Evolutionary conservation across 2,329 filamentous ascomycete species (phyloP).

Genomic region (Fusarium pseudocircinatum): DNA sequence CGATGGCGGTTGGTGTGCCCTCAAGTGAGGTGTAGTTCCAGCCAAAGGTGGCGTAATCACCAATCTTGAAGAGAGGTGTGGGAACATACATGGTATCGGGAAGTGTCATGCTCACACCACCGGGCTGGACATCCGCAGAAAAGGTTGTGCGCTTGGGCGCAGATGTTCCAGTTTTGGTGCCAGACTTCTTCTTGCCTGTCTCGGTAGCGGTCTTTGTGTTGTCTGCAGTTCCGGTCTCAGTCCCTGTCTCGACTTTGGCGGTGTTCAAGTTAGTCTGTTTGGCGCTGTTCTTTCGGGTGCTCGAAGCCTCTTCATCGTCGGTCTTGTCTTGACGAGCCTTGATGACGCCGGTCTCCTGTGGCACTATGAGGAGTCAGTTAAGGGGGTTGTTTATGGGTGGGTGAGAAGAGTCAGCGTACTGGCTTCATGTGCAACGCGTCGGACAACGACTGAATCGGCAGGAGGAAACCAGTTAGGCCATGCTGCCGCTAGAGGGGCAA

Average conservation of each 20-base stretch:
- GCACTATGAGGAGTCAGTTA: constrained; percentile 22
- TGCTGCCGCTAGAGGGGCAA: constrained; percentile 61
- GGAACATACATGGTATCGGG: constrained; percentile 57
- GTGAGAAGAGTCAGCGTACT: constrained; percentile 6
- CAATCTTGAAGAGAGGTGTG: constrained; percentile 67
- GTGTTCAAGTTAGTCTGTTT: constrained; percentile 55
- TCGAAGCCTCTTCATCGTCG: constrained; percentile 23
- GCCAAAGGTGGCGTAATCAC: constrained; percentile 66
- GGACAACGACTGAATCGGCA: constrained; percentile 59
- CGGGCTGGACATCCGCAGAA: constrained; percentile 57
- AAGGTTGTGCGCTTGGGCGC: constrained; percentile 53
- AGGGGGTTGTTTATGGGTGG: neutral
- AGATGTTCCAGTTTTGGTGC: constrained; percentile 38
- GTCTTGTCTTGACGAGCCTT: constrained; percentile 19
- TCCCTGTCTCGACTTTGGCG: constrained; percentile 36
- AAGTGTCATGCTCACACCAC: constrained; percentile 62
- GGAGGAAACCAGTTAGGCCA: constrained; percentile 68
- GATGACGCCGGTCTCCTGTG: constrained; percentile 26
- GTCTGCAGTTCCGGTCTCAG: constrained; percentile 21
- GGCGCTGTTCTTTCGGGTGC: constrained; percentile 26
- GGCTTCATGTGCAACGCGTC: constrained; percentile 13
- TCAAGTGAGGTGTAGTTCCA: constrained; percentile 74
- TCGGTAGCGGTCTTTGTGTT: constrained; percentile 26
- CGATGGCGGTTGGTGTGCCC: constrained; percentile 67
- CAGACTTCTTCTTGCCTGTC: constrained; percentile 37